Evolutionary conservation across 176 grass and related monocot species (phyloP).

Genomic region (Tillandsia leiboldiana): DNA sequence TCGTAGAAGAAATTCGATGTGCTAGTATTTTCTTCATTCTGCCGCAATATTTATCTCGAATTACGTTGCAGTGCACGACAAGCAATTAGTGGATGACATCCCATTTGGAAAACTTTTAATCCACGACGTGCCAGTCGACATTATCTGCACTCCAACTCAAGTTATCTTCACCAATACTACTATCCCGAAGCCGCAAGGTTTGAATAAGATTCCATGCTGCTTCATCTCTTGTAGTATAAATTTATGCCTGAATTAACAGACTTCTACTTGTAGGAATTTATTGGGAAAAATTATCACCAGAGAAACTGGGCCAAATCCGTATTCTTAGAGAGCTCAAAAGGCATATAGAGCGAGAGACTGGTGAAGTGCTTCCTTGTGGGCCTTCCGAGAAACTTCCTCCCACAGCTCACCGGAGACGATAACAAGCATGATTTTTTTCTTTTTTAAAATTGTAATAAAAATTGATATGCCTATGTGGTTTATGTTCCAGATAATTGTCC

Average conservation of each 20-base stretch:
- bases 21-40: not conserved
- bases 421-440: slow-evolving; percentile 1
- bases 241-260: not conserved
- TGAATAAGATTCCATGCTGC: not conserved
- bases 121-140: slow-evolving; percentile 90
- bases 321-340: slow-evolving; percentile 73
- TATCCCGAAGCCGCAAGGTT: slow-evolving; percentile 92
- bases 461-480: no score
- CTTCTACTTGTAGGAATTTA: slow-evolving; percentile 57
- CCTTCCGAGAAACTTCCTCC: slow-evolving; percentile 88
- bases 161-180: slow-evolving; percentile 69
- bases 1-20: not conserved
- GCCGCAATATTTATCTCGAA: not conserved
- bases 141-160: slow-evolving; percentile 89
- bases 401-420: slow-evolving; percentile 42
- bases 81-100: slow-evolving; percentile 84
- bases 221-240: not conserved
- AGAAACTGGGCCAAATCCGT: slow-evolving; percentile 74
- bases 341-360: slow-evolving; percentile 67
- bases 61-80: slow-evolving; percentile 69
- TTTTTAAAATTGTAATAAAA: no score
- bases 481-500: no score
- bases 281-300: slow-evolving; percentile 89
- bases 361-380: slow-evolving; percentile 53
- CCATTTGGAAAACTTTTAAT: slow-evolving; percentile 79